phyloP scores from a whole-genome alignment of 306 rosid species.

The Cajanus cajan region DNA sequence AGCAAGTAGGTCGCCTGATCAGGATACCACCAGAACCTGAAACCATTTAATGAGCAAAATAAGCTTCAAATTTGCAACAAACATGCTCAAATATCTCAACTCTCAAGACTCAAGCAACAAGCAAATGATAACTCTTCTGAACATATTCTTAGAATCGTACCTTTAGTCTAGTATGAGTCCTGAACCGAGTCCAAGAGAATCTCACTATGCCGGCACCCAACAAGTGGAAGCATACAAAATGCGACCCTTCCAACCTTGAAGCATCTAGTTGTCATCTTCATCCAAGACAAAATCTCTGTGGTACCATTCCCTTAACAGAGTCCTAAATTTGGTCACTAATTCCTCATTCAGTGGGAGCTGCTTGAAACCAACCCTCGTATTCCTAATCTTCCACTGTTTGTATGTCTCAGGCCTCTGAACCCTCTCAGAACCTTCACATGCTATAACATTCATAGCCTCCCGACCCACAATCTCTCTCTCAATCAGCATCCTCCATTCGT shows the following conservation, averaged over 20 bases:
- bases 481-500: conserved; percentile 45
- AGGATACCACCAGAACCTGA: conserved; percentile 3
- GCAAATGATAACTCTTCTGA: background rate
- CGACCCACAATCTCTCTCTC: conserved; percentile 63
- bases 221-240: conserved; percentile 26
- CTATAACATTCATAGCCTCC: conserved; percentile 67
- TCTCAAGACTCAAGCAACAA: background rate
- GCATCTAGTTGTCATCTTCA: conserved; percentile 65
- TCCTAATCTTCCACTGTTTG: conserved; percentile 65
- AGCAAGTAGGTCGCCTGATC: background rate
- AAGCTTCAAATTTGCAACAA: conserved; percentile 9
- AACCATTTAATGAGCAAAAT: background rate
- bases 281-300: conserved; percentile 64
- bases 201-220: background rate
- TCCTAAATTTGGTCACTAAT: conserved; percentile 37
- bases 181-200: background rate
- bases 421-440: conserved; percentile 75
- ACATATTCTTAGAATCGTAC: conserved; percentile 3
- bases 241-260: conserved; percentile 90
- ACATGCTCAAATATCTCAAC: background rate
- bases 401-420: conserved; percentile 80
- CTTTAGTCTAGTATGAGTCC: background rate
- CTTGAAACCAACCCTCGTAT: conserved; percentile 60
- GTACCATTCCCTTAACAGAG: conserved; percentile 45
- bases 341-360: conserved; percentile 49